phyloP scores from a whole-genome alignment of 2,329 filamentous ascomycete species.

The Bipolaris victoriae region DNA sequence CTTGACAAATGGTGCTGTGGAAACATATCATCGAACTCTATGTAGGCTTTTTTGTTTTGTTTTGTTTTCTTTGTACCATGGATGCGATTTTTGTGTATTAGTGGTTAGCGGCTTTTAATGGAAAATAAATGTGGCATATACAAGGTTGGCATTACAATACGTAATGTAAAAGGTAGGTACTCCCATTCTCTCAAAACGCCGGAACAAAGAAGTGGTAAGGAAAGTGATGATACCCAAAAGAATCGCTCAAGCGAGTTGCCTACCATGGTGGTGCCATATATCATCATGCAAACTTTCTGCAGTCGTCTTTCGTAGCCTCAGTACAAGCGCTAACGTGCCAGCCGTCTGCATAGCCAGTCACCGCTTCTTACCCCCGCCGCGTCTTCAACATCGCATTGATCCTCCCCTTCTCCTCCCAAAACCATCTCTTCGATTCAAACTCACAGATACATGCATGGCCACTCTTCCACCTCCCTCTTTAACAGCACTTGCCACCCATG shows the following conservation, averaged over 20 bases:
- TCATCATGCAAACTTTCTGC: constrained; percentile 10
- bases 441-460: background rate
- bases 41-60: too few relatives aligned
- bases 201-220: constrained; percentile 4
- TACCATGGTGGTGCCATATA: constrained; percentile 8
- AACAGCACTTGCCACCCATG: constrained; percentile 51
- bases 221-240: constrained; percentile 13
- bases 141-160: constrained; percentile 19
- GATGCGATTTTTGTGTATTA: too few relatives aligned
- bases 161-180: constrained; percentile 13
- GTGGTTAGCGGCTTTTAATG: background rate
- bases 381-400: background rate
- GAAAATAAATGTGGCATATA: constrained; percentile 11
- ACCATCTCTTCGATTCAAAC: background rate
- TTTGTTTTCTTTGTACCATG: background rate
- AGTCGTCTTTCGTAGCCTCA: background rate
- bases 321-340: constrained; percentile 8
- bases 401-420: background rate
- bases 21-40: too few relatives aligned
- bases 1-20: too few relatives aligned
- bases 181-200: constrained; percentile 17
- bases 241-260: constrained; percentile 5
- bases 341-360: background rate
- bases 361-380: background rate
- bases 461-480: constrained; percentile 3